Evolutionary conservation across 345 rosid species (phyloP).

Genomic region (Jatropha curcas): DNA sequence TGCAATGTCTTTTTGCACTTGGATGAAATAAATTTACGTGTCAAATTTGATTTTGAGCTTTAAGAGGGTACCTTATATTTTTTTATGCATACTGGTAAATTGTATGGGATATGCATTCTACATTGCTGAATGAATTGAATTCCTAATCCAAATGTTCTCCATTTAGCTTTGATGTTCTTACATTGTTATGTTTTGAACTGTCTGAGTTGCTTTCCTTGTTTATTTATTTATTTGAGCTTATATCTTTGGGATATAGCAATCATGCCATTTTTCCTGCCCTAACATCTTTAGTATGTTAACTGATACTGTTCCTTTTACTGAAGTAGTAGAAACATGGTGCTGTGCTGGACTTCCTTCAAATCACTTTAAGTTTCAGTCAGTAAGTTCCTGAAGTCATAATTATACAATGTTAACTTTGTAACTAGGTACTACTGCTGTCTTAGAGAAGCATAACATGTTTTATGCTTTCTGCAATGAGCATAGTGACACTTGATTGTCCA

Average conservation of each 20-base stretch:
- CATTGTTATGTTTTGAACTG: not conserved
- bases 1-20: not conserved
- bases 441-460: conserved; percentile 1
- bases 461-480: not conserved
- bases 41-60: not conserved
- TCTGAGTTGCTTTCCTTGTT: too few relatives aligned
- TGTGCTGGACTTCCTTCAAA: not conserved
- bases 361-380: not conserved
- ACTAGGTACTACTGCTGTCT: not conserved
- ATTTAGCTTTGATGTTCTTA: not conserved
- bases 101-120: not conserved
- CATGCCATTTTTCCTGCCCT: too few relatives aligned
- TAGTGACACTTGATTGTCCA: not conserved
- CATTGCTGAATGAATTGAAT: not conserved
- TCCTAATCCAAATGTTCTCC: not conserved
- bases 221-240: too few relatives aligned
- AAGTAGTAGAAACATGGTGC: not conserved
- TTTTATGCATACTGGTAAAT: not conserved
- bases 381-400: not conserved
- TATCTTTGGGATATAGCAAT: too few relatives aligned
- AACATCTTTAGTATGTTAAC: not conserved
- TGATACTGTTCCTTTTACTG: not conserved
- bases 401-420: not conserved
- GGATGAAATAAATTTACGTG: not conserved
- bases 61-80: not conserved